Conservation (phyloP, 192 early-diverging fungal species). For the Rhizophagus clarus region DNA sequence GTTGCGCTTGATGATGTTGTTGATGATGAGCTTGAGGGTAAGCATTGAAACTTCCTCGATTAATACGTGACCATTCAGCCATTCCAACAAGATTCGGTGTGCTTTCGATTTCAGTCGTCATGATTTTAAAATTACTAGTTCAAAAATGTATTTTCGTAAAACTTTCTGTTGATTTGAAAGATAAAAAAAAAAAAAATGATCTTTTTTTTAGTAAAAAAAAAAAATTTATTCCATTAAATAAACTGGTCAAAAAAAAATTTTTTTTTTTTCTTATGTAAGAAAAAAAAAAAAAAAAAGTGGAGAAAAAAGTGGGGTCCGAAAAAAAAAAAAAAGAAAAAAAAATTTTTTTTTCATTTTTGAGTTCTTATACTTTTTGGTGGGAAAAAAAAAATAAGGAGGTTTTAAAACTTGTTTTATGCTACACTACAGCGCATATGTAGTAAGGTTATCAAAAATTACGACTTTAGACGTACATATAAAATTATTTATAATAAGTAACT, state of each 20-base stretch:
- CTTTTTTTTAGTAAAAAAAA: background rate
- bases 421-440: background rate
- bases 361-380: background rate
- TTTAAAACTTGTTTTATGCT: background rate
- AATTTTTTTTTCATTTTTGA: background rate
- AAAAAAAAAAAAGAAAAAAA: background rate
- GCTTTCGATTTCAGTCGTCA: conserved; percentile 29
- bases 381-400: background rate
- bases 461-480: too few species aligned
- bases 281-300: background rate
- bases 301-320: background rate
- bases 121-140: background rate
- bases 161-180: background rate
- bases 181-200: background rate
- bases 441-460: background rate
- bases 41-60: background rate
- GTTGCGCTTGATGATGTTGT: conserved; percentile 14
- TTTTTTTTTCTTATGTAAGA: background rate
- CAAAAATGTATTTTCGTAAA: background rate
- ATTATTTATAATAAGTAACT: too few species aligned
- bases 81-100: conserved; percentile 1
- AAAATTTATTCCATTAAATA: too few species aligned
- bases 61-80: conserved; percentile 14
- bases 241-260: background rate
- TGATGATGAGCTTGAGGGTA: background rate